Evolutionary conservation across 495 filamentous ascomycete genomes (phyloP), one percentile per base, ranked within the genome.

Genomic region (Friedmanniomyces endolithicus): DNA sequence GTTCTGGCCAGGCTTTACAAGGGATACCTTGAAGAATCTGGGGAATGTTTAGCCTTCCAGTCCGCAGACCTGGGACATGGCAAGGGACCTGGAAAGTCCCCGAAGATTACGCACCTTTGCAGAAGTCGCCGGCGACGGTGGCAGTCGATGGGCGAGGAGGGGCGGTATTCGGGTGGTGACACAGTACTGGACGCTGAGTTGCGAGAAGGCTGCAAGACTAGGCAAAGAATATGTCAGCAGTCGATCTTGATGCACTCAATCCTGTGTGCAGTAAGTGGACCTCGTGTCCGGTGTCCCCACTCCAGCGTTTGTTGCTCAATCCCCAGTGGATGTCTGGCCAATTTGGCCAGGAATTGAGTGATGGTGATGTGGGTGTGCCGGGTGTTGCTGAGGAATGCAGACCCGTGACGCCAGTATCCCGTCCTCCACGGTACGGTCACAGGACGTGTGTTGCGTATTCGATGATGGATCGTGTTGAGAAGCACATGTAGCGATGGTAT

Each of bases 21-120:
- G 51, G 56, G 56, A 37, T 56, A 29, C 37, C 52, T 55, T 50
- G 56, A 29, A 50, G 20, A 53, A 44, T 33, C 55, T 58, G 56
- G 50, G 48, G 51, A 60, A 60, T 60, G 57, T 60, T 60, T 23
- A 60, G 57, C 46, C 11, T 34, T 50, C 16, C n/a, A 19, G n/a
- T 39, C 27, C 17, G 16, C 6, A 14, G 6, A 23, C 20, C 47
- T 50, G 47, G 31, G 47, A 23, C 6, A 7, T 27, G 24, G 44
- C 44, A 47, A 47, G 44, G 44, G 44, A 45, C 7, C 19, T 35
- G 8, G 33, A 16, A 4, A n/a, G 14, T 41, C 16, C 37, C 4
- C 37, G 16, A 41, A 41, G 6, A 6, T 41, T 3, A 41, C 44
- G 11, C 12, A 47, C 24, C 44, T 27, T 47, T 6, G 24, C 24